These are phyloP conservation scores for Litchi chinensis DNA, from an alignment of 345 rosid genomes.

Conservation along the genomic window DNA sequence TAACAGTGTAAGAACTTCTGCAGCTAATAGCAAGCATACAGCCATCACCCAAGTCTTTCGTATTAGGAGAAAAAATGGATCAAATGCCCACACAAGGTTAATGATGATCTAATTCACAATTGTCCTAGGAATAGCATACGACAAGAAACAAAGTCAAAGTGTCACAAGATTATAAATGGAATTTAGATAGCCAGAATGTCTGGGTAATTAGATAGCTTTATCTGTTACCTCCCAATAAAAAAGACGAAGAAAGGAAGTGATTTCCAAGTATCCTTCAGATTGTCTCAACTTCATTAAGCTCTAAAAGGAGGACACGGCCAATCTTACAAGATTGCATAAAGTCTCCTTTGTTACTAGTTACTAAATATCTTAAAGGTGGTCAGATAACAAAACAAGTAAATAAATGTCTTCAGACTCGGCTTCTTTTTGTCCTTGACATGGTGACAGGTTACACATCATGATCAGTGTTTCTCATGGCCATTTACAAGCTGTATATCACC, in stretches of 20 bases:
- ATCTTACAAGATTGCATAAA: background rate
- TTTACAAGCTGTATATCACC: background rate
- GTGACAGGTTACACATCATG: background rate
- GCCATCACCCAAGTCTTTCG: too few relatives aligned
- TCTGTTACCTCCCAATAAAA: background rate
- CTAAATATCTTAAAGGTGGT: background rate
- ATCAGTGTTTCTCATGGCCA: background rate
- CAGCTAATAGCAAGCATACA: too few relatives aligned
- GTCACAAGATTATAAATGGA: too few relatives aligned
- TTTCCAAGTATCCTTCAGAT: background rate
- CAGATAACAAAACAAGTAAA: background rate
- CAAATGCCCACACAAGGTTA: too few relatives aligned
- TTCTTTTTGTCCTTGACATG: background rate
- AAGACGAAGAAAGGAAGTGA: background rate
- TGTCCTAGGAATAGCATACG: too few relatives aligned
- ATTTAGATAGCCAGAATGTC: too few relatives aligned
- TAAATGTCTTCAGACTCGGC: background rate
- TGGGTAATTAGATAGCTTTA: too few relatives aligned
- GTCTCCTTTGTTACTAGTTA: background rate
- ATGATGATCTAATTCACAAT: too few relatives aligned
- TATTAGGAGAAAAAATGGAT: too few relatives aligned
- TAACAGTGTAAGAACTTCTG: too few relatives aligned
- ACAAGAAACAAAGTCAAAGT: too few relatives aligned
- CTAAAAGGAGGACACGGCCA: background rate
- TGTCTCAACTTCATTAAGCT: background rate